Conservation (phyloP, 2,329 filamentous ascomycete species). For the Kalmusia sp. region DNA sequence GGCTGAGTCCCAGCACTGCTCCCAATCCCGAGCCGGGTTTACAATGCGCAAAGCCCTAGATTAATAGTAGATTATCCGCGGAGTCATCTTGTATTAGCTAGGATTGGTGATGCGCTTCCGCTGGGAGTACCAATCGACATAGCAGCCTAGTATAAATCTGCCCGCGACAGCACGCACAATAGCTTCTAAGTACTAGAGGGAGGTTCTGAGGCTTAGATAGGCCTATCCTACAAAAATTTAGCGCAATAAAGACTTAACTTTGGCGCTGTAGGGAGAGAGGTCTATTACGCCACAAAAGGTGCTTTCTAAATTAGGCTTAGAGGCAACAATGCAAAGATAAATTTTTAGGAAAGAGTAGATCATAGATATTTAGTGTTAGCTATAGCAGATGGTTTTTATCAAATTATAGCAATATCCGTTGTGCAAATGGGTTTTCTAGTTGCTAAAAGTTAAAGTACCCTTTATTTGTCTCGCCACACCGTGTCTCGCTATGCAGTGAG, state of each 20-base stretch:
- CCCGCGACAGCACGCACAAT: not conserved
- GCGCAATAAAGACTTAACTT: not conserved
- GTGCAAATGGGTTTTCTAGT: not conserved
- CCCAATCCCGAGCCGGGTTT: too few relatives aligned
- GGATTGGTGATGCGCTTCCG: too few relatives aligned
- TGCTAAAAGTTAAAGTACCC: not conserved
- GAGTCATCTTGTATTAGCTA: too few relatives aligned
- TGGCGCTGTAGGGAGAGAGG: too few relatives aligned
- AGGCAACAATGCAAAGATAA: slow-evolving; percentile 11
- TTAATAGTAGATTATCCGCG: too few relatives aligned
- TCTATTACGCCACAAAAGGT: too few relatives aligned
- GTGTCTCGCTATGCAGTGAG: not conserved
- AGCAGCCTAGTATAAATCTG: not conserved
- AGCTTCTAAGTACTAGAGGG: not conserved
- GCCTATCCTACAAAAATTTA: not conserved
- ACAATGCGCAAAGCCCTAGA: too few relatives aligned
- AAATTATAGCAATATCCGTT: not conserved
- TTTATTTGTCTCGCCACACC: not conserved
- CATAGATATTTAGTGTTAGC: not conserved
- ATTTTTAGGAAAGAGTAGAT: not conserved
- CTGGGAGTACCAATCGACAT: not conserved
- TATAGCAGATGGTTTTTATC: not conserved
- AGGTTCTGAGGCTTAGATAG: not conserved
- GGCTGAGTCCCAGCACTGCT: too few relatives aligned
- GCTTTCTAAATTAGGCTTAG: too few relatives aligned